Base-by-base conservation (phyloP, 75 land plant genomes). In the Azolla pinnata region DNA sequence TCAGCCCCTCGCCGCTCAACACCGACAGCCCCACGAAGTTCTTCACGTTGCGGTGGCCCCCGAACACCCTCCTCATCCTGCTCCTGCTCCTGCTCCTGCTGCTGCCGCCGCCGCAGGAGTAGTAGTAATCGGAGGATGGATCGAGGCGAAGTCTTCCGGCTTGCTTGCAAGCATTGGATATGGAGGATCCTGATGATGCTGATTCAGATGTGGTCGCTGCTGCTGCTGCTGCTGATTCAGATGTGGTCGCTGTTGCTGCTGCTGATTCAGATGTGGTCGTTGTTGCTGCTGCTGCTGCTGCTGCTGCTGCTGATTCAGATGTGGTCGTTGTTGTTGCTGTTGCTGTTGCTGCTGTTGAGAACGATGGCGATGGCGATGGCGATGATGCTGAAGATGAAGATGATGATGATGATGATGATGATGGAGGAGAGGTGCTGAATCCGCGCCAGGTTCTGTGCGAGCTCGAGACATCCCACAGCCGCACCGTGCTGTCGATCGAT, bases 21-120 rank as follows among this genome's bases (percentile, higher is more conserved):
- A 69, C 77, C 4, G 67, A 62, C 58, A 75, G 31, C 1, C 77
- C 77, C 29, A 65, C 74, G 54, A 75, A 75, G 29, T 75, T 68
- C 25, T 53, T 70, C 20, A 64, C 63, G 21, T 75, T 75, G 9
- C 40, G n/a, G 18, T 75, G 77, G 14, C 31, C 18, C 12, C 32
- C 34, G 53, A 51, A 71, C 0, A 69, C 42, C 35, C 61, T 64
- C 56, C 29, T 24, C 29, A 52, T 4, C 29, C 25, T 23, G n/a
- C n/a, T 35, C 40, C 40, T 35, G 5, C 40, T 35, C 40, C 40
- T 35, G 40, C 12, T 12, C 12, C 12, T 12, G 12, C 40, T 35
- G 40, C n/a, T n/a, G n/a, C n/a, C n/a, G n/a, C n/a, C n/a, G n/a
- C n/a, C n/a, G n/a, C n/a, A n/a, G n/a, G n/a, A n/a, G n/a, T n/a